These are phyloP conservation scores for Cardiospermum halicacabum DNA, from an alignment of 345 rosid species.

Conservation along the genomic window DNA sequence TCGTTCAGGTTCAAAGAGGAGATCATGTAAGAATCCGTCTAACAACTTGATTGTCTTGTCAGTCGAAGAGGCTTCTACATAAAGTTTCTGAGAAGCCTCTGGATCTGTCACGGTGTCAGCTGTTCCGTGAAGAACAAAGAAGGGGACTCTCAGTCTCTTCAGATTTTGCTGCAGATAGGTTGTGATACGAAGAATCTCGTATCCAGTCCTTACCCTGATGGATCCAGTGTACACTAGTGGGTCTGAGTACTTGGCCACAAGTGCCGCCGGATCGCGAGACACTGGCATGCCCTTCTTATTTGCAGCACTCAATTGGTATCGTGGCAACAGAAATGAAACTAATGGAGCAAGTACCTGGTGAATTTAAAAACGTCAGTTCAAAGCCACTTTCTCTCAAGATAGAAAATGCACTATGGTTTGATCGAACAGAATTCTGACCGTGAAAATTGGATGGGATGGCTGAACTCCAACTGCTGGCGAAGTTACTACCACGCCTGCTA, in stretches of 20 bases:
- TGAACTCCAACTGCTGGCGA: conserved; percentile 97
- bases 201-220: conserved; percentile 78
- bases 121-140: conserved; percentile 85
- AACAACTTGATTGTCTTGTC: conserved; percentile 67
- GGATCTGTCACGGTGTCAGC: conserved; percentile 86
- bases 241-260: conserved; percentile 77
- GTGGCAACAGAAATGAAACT: conserved; percentile 61
- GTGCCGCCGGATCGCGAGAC: conserved; percentile 83
- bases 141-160: conserved; percentile 57
- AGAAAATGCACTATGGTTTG: neutral
- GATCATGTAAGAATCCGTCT: conserved; percentile 79
- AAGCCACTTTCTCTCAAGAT: too few relatives aligned
- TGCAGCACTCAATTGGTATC: conserved; percentile 68
- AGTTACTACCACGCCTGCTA: conserved; percentile 73
- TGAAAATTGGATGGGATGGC: conserved; percentile 82
- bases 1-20: conserved; percentile 81
- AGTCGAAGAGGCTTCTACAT: conserved; percentile 61
- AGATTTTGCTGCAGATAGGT: conserved; percentile 62
- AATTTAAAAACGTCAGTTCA: too few relatives aligned
- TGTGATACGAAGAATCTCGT: conserved; percentile 78
- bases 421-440: conserved; percentile 30
- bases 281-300: conserved; percentile 84
- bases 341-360: conserved; percentile 75
- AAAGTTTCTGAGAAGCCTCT: conserved; percentile 53
- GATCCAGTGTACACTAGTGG: conserved; percentile 88